Conservation (phyloP, 306 rosid genomes). For the Purshia tridentata region DNA sequence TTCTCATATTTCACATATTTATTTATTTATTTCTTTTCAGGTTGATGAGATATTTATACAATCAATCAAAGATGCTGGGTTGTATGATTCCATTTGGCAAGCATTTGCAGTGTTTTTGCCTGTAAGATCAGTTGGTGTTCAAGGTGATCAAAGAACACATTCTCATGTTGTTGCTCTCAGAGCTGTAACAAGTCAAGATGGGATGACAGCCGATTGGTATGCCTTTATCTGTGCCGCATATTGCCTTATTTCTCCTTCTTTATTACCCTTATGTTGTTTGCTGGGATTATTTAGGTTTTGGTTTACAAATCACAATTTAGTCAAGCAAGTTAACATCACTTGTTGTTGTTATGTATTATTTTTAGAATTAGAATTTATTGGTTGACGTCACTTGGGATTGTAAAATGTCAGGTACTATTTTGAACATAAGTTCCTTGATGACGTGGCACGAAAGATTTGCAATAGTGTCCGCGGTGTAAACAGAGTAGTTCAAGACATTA, state of each 20-base stretch:
- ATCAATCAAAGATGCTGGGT: constrained; percentile 86
- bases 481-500: constrained; percentile 83
- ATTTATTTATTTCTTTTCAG: constrained; percentile 33
- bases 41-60: constrained; percentile 95
- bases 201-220: constrained; percentile 99
- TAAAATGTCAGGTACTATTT: constrained; percentile 69
- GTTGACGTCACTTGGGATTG: constrained; percentile 20
- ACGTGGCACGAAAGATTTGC: constrained; percentile 84
- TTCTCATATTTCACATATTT: not conserved
- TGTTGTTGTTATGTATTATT: not conserved
- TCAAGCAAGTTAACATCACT: not conserved
- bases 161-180: constrained; percentile 92
- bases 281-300: not conserved
- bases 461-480: constrained; percentile 86
- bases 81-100: constrained; percentile 95
- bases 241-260: not conserved
- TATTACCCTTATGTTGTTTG: not conserved
- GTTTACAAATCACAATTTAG: not conserved
- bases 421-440: constrained; percentile 74
- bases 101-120: constrained; percentile 98
- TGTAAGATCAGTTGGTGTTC: constrained; percentile 85
- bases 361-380: too few species aligned
- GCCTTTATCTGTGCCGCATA: constrained; percentile 17
- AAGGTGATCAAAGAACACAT: constrained; percentile 95
- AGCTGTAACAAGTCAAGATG: constrained; percentile 98